Evolutionary conservation across 306 rosid species (phyloP).

Genomic region (Abrus pulchellus): DNA sequence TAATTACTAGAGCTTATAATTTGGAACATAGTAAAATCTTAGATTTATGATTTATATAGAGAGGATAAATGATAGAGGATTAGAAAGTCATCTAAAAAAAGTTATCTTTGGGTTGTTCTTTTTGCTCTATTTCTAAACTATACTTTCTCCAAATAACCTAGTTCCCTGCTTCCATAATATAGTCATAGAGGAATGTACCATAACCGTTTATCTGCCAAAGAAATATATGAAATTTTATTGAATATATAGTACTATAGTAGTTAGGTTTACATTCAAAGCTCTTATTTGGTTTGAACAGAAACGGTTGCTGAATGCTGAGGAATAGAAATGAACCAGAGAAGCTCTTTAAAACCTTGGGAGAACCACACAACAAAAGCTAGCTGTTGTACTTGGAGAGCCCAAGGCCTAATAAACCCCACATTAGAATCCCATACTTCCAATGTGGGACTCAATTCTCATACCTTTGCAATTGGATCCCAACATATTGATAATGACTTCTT

Average conservation of each 20-base stretch:
- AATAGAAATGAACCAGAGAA: background rate
- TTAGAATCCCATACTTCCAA: too few relatives aligned
- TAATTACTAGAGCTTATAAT: conserved; percentile 3
- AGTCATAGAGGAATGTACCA: background rate
- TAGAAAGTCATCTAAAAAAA: conserved; percentile 5
- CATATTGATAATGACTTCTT: too few relatives aligned
- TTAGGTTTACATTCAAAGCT: background rate
- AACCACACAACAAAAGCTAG: too few relatives aligned
- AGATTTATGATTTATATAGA: conserved; percentile 11
- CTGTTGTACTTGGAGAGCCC: too few relatives aligned
- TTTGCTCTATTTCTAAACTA: background rate
- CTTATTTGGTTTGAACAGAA: background rate
- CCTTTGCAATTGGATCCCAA: too few relatives aligned
- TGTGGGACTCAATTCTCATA: too few relatives aligned
- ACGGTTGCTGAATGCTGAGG: background rate
- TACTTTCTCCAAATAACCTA: conserved; percentile 5
- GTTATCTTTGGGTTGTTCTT: conserved; percentile 2
- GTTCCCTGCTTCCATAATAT: background rate
- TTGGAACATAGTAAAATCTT: background rate
- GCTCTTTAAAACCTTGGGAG: background rate
- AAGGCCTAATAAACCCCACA: too few relatives aligned
- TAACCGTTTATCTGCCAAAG: background rate
- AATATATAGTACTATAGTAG: conserved; percentile 7
- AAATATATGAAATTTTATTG: conserved; percentile 16
- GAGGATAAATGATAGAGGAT: conserved; percentile 8